Evolutionary conservation across 345 rosid genomes (phyloP).

Genomic region (Brassica carinata): DNA sequence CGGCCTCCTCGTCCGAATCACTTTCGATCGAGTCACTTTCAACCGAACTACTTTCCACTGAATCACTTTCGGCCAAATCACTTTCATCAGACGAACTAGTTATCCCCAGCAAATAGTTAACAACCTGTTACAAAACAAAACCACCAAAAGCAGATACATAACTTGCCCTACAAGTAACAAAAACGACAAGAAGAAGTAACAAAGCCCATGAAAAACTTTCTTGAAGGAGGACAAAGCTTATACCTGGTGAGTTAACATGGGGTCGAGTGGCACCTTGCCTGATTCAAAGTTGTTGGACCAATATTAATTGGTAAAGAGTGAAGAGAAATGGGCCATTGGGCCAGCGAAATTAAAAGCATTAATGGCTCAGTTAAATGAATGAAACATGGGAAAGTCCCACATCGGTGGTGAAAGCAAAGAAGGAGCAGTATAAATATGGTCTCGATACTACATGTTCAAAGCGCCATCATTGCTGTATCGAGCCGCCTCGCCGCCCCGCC

Average conservation of each 20-base stretch:
- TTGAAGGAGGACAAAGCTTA: neutral
- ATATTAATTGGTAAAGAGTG: no score
- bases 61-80: neutral
- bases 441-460: no score
- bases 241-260: slow-evolving; percentile 23
- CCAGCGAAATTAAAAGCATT: no score
- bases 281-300: neutral
- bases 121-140: slow-evolving; percentile 17
- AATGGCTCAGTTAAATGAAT: no score
- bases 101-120: slow-evolving; percentile 24
- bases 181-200: neutral
- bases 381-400: no score
- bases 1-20: slow-evolving; percentile 14
- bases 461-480: no score
- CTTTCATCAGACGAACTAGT: slow-evolving; percentile 22
- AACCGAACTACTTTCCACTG: neutral
- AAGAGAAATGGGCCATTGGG: no score
- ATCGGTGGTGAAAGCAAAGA: no score
- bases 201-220: neutral
- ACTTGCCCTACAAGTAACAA: neutral
- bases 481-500: no score
- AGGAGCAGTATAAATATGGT: no score
- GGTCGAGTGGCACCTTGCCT: slow-evolving; percentile 11
- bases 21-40: neutral
- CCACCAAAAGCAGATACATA: slow-evolving; percentile 8